Evolutionary conservation across 192 early-diverging fungal species (phyloP).

Genomic region (Entrophospora sp.): DNA sequence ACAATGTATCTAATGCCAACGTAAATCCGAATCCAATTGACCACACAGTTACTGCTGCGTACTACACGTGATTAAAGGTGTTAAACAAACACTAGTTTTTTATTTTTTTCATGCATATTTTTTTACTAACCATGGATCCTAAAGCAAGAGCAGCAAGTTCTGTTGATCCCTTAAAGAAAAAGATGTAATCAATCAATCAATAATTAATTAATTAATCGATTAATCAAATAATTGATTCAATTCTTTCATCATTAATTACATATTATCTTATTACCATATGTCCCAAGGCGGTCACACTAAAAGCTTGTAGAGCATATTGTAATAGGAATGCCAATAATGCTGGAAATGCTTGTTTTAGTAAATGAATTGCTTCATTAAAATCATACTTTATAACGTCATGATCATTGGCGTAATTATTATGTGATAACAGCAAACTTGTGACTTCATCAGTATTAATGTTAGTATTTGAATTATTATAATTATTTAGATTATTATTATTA

Average conservation of each 20-base stretch:
- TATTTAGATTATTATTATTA: no score
- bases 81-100: neutral
- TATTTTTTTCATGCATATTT: neutral
- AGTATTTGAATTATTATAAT: no score
- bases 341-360: slow-evolving; percentile 37
- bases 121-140: slow-evolving; percentile 46
- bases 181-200: neutral
- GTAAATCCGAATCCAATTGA: slow-evolving; percentile 60
- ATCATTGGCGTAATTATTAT: no score
- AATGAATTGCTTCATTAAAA: neutral
- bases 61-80: slow-evolving; percentile 16
- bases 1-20: slow-evolving; percentile 69
- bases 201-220: neutral
- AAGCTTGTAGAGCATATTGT: slow-evolving; percentile 56
- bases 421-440: neutral
- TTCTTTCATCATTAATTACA: no score
- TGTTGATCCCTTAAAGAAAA: slow-evolving; percentile 29
- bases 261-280: slow-evolving; percentile 52
- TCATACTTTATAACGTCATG: neutral
- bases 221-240: no score
- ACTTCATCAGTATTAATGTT: neutral
- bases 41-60: slow-evolving; percentile 58
- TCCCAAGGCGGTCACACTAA: slow-evolving; percentile 57
- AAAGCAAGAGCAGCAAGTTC: slow-evolving; percentile 64
- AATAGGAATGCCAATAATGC: slow-evolving; percentile 54